phyloP scores from a whole-genome alignment of 495 filamentous ascomycete species.

The Aspergillus taichungensis region DNA sequence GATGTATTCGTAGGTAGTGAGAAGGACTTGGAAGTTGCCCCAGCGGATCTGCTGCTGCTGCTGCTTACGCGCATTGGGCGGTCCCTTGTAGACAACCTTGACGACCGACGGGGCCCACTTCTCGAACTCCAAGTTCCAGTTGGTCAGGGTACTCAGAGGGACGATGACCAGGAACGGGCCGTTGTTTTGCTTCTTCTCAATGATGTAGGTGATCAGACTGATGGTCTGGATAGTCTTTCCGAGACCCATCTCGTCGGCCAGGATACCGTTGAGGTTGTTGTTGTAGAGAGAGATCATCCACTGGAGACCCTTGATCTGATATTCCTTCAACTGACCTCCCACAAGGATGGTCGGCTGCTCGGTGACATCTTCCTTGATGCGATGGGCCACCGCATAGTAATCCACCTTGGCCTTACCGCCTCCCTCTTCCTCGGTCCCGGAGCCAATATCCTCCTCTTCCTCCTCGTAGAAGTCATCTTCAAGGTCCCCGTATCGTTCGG shows the following conservation, averaged over 20 bases:
- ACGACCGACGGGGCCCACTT: conserved; percentile 90
- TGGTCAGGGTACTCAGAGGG: conserved; percentile 89
- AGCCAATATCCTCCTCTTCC: conserved; percentile 56
- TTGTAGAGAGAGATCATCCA: conserved; percentile 99
- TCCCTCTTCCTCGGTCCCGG: conserved; percentile 62
- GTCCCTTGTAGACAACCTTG: conserved; percentile 93
- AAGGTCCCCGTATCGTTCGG: conserved; percentile 65
- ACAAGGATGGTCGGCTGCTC: conserved; percentile 76
- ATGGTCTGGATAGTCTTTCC: conserved; percentile 99
- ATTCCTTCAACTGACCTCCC: conserved; percentile 90
- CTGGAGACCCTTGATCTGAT: conserved; percentile 94
- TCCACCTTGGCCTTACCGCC: conserved; percentile 69
- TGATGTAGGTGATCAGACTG: conserved; percentile 91
- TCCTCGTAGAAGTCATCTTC: conserved; percentile 50
- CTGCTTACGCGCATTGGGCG: conserved; percentile 77
- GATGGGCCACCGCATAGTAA: conserved; percentile 97
- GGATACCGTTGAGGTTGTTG: conserved; percentile 98
- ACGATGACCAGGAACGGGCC: conserved; percentile 96
- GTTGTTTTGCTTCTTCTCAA: conserved; percentile 87
- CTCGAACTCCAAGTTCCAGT: conserved; percentile 98
- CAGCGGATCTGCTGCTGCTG: conserved; percentile 91
- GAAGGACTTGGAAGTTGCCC: conserved; percentile 88
- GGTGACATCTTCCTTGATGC: conserved; percentile 82
- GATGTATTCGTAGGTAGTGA: conserved; percentile 98
- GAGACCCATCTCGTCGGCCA: conserved; percentile 99